Conservation (phyloP, 371 early-diverging fungal genomes). For the Nematocida displodere region DNA sequence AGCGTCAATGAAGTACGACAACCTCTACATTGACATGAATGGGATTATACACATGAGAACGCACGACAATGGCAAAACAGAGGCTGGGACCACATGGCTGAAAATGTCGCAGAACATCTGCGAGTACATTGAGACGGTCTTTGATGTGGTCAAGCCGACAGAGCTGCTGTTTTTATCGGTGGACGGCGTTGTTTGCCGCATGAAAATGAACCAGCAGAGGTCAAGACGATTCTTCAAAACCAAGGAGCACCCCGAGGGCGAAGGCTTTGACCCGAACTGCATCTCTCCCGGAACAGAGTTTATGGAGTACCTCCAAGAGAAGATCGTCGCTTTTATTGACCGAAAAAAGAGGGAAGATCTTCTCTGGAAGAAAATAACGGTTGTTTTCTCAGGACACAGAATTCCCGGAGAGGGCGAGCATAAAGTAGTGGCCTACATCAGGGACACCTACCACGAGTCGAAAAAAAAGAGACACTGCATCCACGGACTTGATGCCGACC, state of each 20-base stretch:
- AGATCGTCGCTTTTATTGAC: neutral
- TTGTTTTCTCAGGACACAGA: slow-evolving; percentile 10
- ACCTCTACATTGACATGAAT: slow-evolving; percentile 20
- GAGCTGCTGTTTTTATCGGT: neutral
- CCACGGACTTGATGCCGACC: slow-evolving; percentile 10
- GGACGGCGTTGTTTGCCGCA: slow-evolving; percentile 9
- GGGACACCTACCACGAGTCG: neutral
- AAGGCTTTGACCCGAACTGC: slow-evolving; percentile 9
- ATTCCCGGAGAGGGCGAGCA: slow-evolving; percentile 24
- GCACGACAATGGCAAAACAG: slow-evolving; percentile 6
- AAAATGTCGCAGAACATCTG: neutral
- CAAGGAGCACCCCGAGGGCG: neutral
- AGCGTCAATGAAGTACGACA: neutral
- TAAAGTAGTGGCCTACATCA: slow-evolving; percentile 2
- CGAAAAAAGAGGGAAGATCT: neutral
- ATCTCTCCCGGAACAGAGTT: slow-evolving; percentile 24
- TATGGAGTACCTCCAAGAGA: slow-evolving; percentile 9
- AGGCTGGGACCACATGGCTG: neutral
- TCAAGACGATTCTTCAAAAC: slow-evolving; percentile 2
- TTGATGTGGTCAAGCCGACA: neutral
- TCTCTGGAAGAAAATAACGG: neutral
- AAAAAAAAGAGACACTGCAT: slow-evolving; percentile 5
- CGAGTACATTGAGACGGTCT: neutral
- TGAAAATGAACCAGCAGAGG: slow-evolving; percentile 32
- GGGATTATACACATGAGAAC: slow-evolving; percentile 11